Evolutionary conservation across 2,329 filamentous ascomycete genomes (phyloP).

Genomic region (Metarhizium anisopliae): DNA sequence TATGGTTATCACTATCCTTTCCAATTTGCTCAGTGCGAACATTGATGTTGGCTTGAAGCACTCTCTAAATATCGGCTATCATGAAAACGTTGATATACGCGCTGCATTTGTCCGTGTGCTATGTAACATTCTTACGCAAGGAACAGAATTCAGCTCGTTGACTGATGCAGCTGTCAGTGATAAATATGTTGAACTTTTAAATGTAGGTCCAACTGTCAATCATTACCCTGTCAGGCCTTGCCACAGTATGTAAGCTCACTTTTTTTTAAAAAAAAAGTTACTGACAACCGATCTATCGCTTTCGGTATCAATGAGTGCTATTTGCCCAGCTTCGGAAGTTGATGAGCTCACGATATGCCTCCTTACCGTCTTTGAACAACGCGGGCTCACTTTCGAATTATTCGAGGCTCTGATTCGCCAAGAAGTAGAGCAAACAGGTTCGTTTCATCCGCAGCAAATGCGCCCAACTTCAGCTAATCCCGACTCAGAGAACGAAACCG

Average conservation of each 20-base stretch:
- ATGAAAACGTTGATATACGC: conserved; percentile 60
- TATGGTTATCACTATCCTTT: conserved; percentile 57
- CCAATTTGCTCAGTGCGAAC: conserved; percentile 61
- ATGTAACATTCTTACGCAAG: conserved; percentile 62
- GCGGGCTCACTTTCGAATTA: conserved; percentile 53
- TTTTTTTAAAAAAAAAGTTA: conserved; percentile 33
- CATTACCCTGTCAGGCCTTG: neutral
- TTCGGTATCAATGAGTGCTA: conserved; percentile 53
- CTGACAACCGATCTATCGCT: conserved; percentile 54
- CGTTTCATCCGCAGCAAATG: neutral
- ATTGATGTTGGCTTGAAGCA: conserved; percentile 65
- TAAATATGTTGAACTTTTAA: conserved; percentile 57
- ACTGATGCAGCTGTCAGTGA: conserved; percentile 59
- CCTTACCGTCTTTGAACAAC: conserved; percentile 60
- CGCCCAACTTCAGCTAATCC: conserved; percentile 8
- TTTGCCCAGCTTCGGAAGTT: conserved; percentile 59
- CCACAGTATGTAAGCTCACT: neutral
- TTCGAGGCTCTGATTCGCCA: conserved; percentile 60
- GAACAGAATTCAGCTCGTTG: conserved; percentile 60
- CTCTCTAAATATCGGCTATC: conserved; percentile 60
- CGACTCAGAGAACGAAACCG: conserved; percentile 52
- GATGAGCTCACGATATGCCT: conserved; percentile 61
- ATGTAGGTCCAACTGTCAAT: conserved; percentile 22
- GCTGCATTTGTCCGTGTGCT: conserved; percentile 63
- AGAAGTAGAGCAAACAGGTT: conserved; percentile 58